Evolutionary conservation across 345 rosid genomes (phyloP), one percentile per base, ranked within the genome.

Genomic region (Populus euphratica): DNA sequence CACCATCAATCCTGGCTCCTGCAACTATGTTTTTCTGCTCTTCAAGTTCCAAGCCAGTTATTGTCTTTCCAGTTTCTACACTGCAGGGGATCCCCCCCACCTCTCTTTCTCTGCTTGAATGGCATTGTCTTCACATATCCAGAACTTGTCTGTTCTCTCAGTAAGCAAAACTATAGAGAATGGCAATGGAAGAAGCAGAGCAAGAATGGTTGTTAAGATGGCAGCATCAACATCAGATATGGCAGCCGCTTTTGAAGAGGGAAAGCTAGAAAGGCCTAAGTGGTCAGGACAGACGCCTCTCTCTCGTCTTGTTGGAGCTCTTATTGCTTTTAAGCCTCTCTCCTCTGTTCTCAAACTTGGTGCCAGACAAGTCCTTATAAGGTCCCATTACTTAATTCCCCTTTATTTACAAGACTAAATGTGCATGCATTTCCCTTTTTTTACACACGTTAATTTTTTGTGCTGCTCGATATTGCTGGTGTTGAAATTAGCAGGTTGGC

Each of bases 251-350:
- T 88, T 76, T 81, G 87, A 87, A 82, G 89, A 87, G 70, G 93
- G 91, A 54, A 80, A 85, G 68, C 87, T 89, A 43, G 84, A 83
- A 65, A 79, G 82, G 71, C 94, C 94, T 6, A 88, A 88, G 65
- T 90, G 94, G 94, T 88, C 89, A 1, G 94, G 90, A 71, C 78
- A 87, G 80, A 90, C 89, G 11, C 86, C 89, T 78, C 84, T 88
- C 9, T 90, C 94, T 75, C 90, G 88, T 68, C 72, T 87, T 21
- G 87, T 88, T 33, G 85, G 85, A 68, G 85, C 90, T 27, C 79
- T 90, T 75, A 81, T 90, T 79, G 82, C 90, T 72, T 86, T 90
- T 79, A 88, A 86, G 82, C 94, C 91, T 72, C 70, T 90, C 76
- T 88, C 75, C 79, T 80, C 89, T 25, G 65, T 88, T 56, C 91